phyloP scores from a whole-genome alignment of 352 stramenopile species.

The Pilasporangium apinafurcum region DNA sequence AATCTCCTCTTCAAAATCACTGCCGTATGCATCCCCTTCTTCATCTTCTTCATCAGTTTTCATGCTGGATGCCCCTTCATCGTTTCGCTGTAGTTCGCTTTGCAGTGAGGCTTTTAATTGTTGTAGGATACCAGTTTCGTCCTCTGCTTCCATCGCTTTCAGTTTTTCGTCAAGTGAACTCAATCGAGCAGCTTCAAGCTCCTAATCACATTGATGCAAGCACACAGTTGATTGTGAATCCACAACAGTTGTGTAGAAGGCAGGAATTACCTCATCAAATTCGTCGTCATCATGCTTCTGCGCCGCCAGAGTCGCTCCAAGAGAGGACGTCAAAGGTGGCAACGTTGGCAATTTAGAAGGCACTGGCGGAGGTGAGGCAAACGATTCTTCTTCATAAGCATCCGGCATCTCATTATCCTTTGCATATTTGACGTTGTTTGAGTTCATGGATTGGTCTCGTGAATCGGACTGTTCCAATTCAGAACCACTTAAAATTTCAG shows the following conservation, averaged over 20 bases:
- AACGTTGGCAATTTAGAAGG: constrained; percentile 14
- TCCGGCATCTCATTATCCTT: constrained; percentile 12
- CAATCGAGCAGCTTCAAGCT: constrained; percentile 49
- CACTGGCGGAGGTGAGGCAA: constrained; percentile 16
- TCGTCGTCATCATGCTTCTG: constrained; percentile 32
- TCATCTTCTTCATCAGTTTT: constrained; percentile 10
- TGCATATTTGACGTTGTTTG: constrained; percentile 11
- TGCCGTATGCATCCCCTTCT: constrained; percentile 62
- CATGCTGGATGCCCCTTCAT: constrained; percentile 20
- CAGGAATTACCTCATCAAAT: constrained; percentile 39
- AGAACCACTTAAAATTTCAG: constrained; percentile 42
- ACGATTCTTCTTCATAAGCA: constrained; percentile 7
- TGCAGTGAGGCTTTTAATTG: constrained; percentile 69
- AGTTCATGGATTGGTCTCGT: constrained; percentile 15
- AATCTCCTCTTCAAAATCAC: constrained; percentile 76
- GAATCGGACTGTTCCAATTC: constrained; percentile 53
- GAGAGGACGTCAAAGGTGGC: constrained; percentile 12
- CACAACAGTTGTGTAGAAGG: neutral
- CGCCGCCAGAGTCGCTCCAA: neutral
- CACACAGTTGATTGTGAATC: neutral
- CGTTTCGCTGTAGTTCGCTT: constrained; percentile 43
- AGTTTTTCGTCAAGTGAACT: constrained; percentile 66
- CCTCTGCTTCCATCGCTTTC: constrained; percentile 80
- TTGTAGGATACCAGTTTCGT: constrained; percentile 72
- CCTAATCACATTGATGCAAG: constrained; percentile 8